Evolutionary conservation across 495 filamentous ascomycete species (phyloP).

Genomic region (Rhizodiscina lignyota): DNA sequence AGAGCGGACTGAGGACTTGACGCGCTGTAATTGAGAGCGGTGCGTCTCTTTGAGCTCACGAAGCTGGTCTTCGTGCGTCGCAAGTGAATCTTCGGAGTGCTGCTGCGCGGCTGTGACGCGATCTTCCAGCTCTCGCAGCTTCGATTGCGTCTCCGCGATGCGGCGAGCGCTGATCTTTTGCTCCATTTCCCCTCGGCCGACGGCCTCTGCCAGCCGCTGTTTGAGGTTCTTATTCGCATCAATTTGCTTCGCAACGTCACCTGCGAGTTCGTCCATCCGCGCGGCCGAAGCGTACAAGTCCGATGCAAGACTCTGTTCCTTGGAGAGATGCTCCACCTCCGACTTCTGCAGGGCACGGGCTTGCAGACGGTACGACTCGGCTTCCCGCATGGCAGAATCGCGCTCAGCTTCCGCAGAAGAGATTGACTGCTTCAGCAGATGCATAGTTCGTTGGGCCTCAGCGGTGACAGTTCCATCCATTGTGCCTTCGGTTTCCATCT

Average conservation of each 20-base stretch:
- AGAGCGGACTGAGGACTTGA: constrained; percentile 30
- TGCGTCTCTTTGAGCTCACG: constrained; percentile 57
- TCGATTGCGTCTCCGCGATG: constrained; percentile 68
- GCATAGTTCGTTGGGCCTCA: constrained; percentile 39
- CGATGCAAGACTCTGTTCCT: constrained; percentile 43
- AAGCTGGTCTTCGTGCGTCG: constrained; percentile 75
- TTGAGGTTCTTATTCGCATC: constrained; percentile 58
- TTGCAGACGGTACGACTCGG: constrained; percentile 38
- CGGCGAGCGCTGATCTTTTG: constrained; percentile 61
- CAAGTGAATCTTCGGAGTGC: constrained; percentile 66
- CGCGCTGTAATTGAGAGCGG: constrained; percentile 57
- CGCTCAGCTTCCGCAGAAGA: constrained; percentile 54
- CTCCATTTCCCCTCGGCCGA: constrained; percentile 70
- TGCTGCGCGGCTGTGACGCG: constrained; percentile 69
- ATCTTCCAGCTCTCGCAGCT: constrained; percentile 70
- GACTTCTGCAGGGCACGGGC: constrained; percentile 44
- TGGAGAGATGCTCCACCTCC: constrained; percentile 43
- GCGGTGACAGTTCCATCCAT: constrained; percentile 17
- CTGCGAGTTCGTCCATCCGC: constrained; percentile 59
- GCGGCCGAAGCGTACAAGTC: constrained; percentile 54
- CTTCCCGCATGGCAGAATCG: constrained; percentile 46
- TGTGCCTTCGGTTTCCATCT: constrained; percentile 28
- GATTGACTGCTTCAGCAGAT: constrained; percentile 45
- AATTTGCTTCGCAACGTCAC: constrained; percentile 62
- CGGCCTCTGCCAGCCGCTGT: constrained; percentile 66